Evolutionary conservation across 2,329 filamentous ascomycete genomes (phyloP), one percentile per base, ranked within the genome.

Genomic region (Fusarium abutilonis): DNA sequence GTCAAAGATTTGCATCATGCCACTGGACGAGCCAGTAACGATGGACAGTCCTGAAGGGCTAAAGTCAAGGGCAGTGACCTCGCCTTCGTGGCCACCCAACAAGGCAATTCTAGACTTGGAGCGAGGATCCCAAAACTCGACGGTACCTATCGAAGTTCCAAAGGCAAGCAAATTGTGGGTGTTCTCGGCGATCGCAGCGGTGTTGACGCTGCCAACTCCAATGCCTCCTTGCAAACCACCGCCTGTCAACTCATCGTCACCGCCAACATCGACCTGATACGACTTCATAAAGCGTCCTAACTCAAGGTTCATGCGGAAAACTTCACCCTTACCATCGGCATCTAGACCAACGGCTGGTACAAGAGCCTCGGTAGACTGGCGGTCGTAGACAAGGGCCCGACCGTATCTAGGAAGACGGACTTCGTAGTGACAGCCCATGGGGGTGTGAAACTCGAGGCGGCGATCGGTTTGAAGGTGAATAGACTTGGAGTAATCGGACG

Each of bases 91-190:
- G 1, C 82, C 84, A 11, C 89, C 83, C 2, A 99, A 80, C 15
- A 94, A 83, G 14, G 92, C 93, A 10, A 94, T 90, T 54, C 92
- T 84, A 51, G 89, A 89, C 72, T 92, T 89, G 28, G 91, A 93
- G 57, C 95, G 86, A 1, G 93, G 86, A 73, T 99, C 95, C 92
- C 93, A 99, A 72, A 98, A 94, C 74, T 99, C 95, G 23, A 98
- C 92, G 1, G 94, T 97, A n/a, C 95, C 94, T 53, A 95, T 80
- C 3, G 92, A 93, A 1, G 95, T 99, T 48, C 96, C 95, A 70
- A 99, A 99, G 0, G 94, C 93, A 31, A 93, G 83, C 5, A 99
- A 82, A 53, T 95, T 95, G 75, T 99, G 95, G 43, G 91, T 93
- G 36, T 89, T 85, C 73, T 97, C 92, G 4, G 95, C 95, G 58